Evolutionary conservation across 176 grass and related monocot species (phyloP), one percentile per base, ranked within the genome.

Genomic region (Saccharum spontaneum): DNA sequence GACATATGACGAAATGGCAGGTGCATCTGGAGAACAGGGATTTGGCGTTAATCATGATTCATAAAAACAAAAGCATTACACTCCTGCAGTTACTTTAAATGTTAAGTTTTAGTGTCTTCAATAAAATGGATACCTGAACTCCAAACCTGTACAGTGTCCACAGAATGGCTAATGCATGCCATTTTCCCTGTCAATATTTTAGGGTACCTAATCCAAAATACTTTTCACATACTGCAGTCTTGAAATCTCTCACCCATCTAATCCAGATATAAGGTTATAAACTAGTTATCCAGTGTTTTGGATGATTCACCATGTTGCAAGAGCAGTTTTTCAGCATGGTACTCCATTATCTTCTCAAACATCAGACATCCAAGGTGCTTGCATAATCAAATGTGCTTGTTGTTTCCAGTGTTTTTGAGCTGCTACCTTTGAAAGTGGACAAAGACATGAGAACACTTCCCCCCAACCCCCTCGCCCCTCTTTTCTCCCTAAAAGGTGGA

Each of bases 361-460:
- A 7, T 23, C 18, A 83, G n/a, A 76, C 62, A 55, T 68, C 45
- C 33, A 60, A 59, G 36, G 39, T 77, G 36, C 62, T 70, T 33
- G 24, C 2, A n/a, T 44, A 43, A 78, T 44, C 83, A 78, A 85
- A 85, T 78, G 49, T 45, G 1, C 39, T 60, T 34, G 28, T 39
- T 20, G 14, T 65, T 55, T 78, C 48, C 33, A 78, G 23, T 69
- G 63, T 85, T 70, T 60, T n/a, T 22, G 45, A 78, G 36, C 59
- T 4, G 30, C 54, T 33, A 69, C 22, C 7, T 78, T 62, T 14
- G 61, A n/a, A 70, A 71, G 30, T 13, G 15, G 8, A 38, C 31
- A 34, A 39, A 38, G 66, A 69, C 31, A 17, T 64, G 55, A 75
- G 3, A 61, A 24, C n/a, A 8, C 57, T 23, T 10, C 57, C 54